These are phyloP conservation scores for Penicillium freii DNA, from an alignment of 2,329 filamentous ascomycete genomes.

Conservation along the genomic window DNA sequence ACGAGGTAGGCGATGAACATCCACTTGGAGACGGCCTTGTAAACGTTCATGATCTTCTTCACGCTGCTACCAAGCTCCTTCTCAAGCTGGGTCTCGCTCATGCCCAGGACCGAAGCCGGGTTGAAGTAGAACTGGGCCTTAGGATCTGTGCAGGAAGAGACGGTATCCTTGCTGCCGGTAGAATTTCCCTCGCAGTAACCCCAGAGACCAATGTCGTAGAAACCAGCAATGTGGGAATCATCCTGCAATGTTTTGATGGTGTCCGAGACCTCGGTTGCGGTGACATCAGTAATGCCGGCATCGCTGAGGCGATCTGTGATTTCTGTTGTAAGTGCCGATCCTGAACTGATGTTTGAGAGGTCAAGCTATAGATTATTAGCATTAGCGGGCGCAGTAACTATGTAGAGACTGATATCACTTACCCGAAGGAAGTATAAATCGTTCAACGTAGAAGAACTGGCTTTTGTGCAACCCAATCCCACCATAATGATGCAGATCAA, in stretches of 20 bases:
- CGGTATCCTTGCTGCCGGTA: slow-evolving; percentile 52
- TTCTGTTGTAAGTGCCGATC: slow-evolving; percentile 34
- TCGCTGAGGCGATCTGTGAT: slow-evolving; percentile 35
- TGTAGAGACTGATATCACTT: slow-evolving; percentile 10
- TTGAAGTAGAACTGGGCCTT: slow-evolving; percentile 75
- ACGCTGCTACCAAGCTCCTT: slow-evolving; percentile 67
- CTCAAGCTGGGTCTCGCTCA: slow-evolving; percentile 57
- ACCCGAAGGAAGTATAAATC: slow-evolving; percentile 58
- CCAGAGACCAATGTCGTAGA: slow-evolving; percentile 82
- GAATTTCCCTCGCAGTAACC: slow-evolving; percentile 72
- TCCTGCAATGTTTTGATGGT: slow-evolving; percentile 39
- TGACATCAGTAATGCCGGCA: slow-evolving; percentile 33
- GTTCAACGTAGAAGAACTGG: slow-evolving; percentile 46
- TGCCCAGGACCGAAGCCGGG: slow-evolving; percentile 63
- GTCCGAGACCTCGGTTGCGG: slow-evolving; percentile 39
- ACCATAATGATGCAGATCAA: slow-evolving; percentile 66
- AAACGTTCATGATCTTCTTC: slow-evolving; percentile 66
- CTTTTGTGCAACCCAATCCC: slow-evolving; percentile 56
- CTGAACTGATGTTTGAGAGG: slow-evolving; percentile 58
- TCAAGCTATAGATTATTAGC: slow-evolving; percentile 48
- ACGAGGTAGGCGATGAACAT: slow-evolving; percentile 79
- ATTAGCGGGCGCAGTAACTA: not conserved
- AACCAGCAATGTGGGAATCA: slow-evolving; percentile 63
- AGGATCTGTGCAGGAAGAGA: slow-evolving; percentile 65
- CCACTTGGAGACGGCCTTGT: slow-evolving; percentile 73